Evolutionary conservation across 805 yeast species (phyloP).

Genomic region (Kuraishia ogatae): DNA sequence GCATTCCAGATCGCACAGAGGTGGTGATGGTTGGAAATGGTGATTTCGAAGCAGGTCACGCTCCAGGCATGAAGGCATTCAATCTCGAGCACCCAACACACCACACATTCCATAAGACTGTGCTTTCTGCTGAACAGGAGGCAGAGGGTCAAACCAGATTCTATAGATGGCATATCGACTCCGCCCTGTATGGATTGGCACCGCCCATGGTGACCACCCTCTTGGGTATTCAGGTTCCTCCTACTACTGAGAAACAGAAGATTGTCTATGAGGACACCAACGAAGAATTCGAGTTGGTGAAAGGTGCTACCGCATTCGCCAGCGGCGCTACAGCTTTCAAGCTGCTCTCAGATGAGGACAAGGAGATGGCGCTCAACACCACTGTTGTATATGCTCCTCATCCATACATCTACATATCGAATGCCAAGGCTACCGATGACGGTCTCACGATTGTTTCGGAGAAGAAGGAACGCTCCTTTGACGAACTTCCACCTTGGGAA

Average conservation of each 20-base stretch:
- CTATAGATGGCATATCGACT: conserved; percentile 92
- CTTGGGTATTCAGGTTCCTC: conserved; percentile 76
- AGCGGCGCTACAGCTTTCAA: conserved; percentile 78
- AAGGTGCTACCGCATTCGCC: conserved; percentile 86
- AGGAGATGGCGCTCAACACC: conserved; percentile 67
- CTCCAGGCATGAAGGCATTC: conserved; percentile 22
- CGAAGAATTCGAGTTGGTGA: conserved; percentile 58
- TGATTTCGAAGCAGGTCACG: conserved; percentile 47
- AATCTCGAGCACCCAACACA: conserved; percentile 79
- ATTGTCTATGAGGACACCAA: conserved; percentile 61
- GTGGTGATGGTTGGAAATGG: conserved; percentile 90
- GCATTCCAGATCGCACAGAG: conserved; percentile 79
- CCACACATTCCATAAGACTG: conserved; percentile 64
- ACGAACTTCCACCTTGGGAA: conserved; percentile 79
- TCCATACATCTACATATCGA: conserved; percentile 78
- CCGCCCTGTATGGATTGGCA: conserved; percentile 76
- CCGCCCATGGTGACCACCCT: conserved; percentile 86
- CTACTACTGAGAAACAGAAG: conserved; percentile 49
- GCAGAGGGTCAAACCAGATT: conserved; percentile 62
- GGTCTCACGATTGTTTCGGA: conserved; percentile 83
- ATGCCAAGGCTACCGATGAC: conserved; percentile 75
- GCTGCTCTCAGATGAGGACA: conserved; percentile 56
- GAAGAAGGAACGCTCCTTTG: conserved; percentile 58
- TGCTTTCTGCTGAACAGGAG: conserved; percentile 56
- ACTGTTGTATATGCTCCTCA: conserved; percentile 87